A percentile compares a stretch with the other conserved stretches of the same genome.
Conservation (phyloP, 305 asterid genomes). For the Solanum hybrid region DNA sequence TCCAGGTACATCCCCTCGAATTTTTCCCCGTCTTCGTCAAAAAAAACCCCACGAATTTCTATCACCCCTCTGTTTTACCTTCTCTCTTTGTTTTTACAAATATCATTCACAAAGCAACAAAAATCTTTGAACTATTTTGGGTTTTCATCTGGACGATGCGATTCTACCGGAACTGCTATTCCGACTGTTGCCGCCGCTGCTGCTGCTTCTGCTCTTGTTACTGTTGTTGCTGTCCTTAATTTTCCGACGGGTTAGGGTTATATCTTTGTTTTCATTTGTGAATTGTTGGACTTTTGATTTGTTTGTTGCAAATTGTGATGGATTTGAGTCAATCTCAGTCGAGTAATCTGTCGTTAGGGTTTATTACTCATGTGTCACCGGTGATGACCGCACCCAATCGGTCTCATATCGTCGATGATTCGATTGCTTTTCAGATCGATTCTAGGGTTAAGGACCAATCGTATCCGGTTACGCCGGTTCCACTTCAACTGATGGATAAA, state of each 20-base stretch:
- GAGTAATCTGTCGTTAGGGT: slow-evolving; percentile 54
- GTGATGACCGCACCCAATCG: slow-evolving; percentile 16
- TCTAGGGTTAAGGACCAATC: slow-evolving; percentile 39
- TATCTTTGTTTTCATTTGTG: neutral
- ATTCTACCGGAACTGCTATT: slow-evolving; percentile 9
- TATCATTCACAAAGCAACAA: neutral
- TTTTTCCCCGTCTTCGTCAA: slow-evolving; percentile 22
- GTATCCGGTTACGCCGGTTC: slow-evolving; percentile 37
- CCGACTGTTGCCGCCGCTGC: slow-evolving; percentile 23
- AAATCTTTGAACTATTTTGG: neutral
- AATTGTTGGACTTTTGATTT: neutral
- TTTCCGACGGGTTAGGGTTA: neutral
- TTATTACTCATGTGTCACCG: slow-evolving; percentile 47
- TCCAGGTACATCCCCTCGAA: slow-evolving; percentile 29
- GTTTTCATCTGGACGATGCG: slow-evolving; percentile 6
- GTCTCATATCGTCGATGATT: slow-evolving; percentile 39
- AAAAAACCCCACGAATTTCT: slow-evolving; percentile 14
- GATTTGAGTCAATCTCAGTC: slow-evolving; percentile 52
- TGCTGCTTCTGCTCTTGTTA: slow-evolving; percentile 21
- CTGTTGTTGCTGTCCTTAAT: neutral
- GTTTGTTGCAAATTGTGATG: slow-evolving; percentile 22
- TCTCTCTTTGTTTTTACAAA: neutral
- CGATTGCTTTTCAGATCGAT: slow-evolving; percentile 72
- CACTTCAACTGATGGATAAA: slow-evolving; percentile 86
- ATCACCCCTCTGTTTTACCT: neutral